Base-by-base conservation (phyloP, 2,329 filamentous ascomycete species). In the Epichloe scottii region DNA sequence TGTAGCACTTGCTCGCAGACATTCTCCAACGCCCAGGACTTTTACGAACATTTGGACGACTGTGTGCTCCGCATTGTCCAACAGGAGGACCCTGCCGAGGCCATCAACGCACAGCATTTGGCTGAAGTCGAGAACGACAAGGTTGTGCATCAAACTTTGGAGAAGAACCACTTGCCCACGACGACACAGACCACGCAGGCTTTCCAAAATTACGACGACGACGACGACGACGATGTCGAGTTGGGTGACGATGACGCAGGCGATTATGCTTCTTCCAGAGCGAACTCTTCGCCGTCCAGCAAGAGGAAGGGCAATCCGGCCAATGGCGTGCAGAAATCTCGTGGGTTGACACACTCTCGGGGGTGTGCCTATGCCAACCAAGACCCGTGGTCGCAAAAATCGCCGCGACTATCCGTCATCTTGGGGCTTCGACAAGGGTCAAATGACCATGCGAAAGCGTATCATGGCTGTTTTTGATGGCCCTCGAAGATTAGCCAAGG, bases 361-460 rank as follows among this genome's bases (percentile, higher is more conserved):
- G 87, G 87, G 84, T 56, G 85, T 84, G 39, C 76, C 74, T 1
- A 63, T 80, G 21, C 66, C 70, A 57, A 75, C 69, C 58, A 79
- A 77, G 67, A 71, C 73, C 37, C 81, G 80, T 60, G 82, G 87
- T 51, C 87, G 89, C 69, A 95, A 94, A 76, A 91, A 89, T 75
- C 82, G 89, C 58, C 90, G 89, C 66, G 88, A 95, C 66, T 97
- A 95, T 66, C 93, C 93, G 12, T 82, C 87, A 0, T 90, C 87
- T 2, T 98, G 93, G 93, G 91, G 93, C 49, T 93, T 90, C 61
- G 81, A 90, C 55, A 84, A 87, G 62, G 86, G 88, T 61, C 89
- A 93, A 73, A 95, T 97, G 88, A 94, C 87, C 64, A 94, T 95
- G 81, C 96, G 94, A 81, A 96, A 96, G 79, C 87, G 93, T 30